Evolutionary conservation across 1,284 basidiomycete species (phyloP).

Genomic region (Neotropicomus parvogracilis): DNA sequence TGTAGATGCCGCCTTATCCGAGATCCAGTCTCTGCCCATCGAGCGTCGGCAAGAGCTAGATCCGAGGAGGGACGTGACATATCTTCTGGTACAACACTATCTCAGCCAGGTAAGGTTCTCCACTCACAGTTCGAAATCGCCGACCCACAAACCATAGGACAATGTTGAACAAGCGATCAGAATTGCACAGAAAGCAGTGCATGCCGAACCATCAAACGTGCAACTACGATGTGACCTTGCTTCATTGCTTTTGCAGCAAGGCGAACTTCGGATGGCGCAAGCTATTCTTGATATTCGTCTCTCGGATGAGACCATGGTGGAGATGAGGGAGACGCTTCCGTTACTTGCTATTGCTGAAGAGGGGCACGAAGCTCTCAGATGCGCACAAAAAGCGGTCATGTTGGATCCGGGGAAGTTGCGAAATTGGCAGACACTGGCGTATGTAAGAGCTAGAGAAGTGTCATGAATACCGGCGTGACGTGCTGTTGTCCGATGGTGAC

Average conservation of each 20-base stretch:
- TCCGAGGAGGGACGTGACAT: conserved; percentile 60
- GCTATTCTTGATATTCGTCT: conserved; percentile 36
- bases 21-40: conserved; percentile 66
- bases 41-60: conserved; percentile 64
- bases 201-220: conserved; percentile 50
- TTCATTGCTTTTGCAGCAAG: conserved; percentile 48
- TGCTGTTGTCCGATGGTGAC: background rate
- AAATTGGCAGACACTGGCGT: conserved; percentile 61
- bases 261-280: conserved; percentile 40
- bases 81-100: conserved; percentile 64
- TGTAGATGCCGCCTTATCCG: conserved; percentile 83
- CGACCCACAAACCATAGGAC: conserved; percentile 36
- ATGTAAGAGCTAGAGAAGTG: conserved; percentile 38
- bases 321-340: conserved; percentile 41
- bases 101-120: conserved; percentile 54
- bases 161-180: conserved; percentile 48
- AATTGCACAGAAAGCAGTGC: conserved; percentile 54
- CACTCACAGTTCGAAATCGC: background rate
- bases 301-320: conserved; percentile 28
- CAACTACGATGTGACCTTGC: conserved; percentile 53
- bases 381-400: conserved; percentile 66
- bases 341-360: conserved; percentile 41
- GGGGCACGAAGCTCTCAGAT: conserved; percentile 35
- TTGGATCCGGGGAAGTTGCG: conserved; percentile 57
- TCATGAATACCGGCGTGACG: conserved; percentile 25